These are phyloP conservation scores for Casuarina cunninghamiana DNA, from an alignment of 306 rosid species.

Conservation along the genomic window DNA sequence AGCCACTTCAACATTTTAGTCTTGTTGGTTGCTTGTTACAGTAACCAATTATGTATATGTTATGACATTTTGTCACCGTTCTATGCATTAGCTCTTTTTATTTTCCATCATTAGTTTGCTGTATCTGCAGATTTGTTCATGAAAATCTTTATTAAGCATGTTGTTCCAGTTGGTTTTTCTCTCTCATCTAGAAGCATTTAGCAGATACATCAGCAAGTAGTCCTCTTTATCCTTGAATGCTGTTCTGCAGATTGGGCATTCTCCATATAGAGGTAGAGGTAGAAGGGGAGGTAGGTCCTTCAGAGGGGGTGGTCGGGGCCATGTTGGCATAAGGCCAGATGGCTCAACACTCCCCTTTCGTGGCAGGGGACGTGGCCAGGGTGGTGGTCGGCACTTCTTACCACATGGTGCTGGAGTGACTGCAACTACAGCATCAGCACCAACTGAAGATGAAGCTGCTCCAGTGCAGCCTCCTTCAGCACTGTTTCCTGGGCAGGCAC, in stretches of 20 bases:
- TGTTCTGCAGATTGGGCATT: constrained; percentile 61
- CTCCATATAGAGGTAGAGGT: constrained; percentile 71
- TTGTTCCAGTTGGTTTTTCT: constrained; percentile 12
- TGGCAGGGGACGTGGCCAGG: constrained; percentile 58
- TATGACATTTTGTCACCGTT: constrained; percentile 8
- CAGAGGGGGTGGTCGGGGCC: constrained; percentile 70
- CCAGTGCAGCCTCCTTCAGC: constrained; percentile 43
- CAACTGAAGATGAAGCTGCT: constrained; percentile 45
- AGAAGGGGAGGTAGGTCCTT: constrained; percentile 70
- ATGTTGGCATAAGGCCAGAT: constrained; percentile 32
- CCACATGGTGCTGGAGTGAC: constrained; percentile 49
- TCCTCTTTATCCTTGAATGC: constrained; percentile 43
- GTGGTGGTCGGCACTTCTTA: constrained; percentile 58
- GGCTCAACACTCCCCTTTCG: constrained; percentile 37
- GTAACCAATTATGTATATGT: constrained; percentile 16
- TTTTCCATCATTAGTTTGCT: background rate
- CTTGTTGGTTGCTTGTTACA: constrained; percentile 3
- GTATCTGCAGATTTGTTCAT: background rate
- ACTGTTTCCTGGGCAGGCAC: constrained; percentile 37
- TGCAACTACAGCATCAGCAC: constrained; percentile 34
- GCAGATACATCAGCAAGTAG: constrained; percentile 32
- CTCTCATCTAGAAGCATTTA: constrained; percentile 19
- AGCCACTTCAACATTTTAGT: constrained; percentile 9
- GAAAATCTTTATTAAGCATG: background rate
- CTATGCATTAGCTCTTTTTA: background rate